A percentile compares a stretch with the other conserved stretches of the same genome.
Evolutionary conservation across 768 basidiomycete species (phyloP).

Genomic region (Hygrophoropsis aurantiaca): DNA sequence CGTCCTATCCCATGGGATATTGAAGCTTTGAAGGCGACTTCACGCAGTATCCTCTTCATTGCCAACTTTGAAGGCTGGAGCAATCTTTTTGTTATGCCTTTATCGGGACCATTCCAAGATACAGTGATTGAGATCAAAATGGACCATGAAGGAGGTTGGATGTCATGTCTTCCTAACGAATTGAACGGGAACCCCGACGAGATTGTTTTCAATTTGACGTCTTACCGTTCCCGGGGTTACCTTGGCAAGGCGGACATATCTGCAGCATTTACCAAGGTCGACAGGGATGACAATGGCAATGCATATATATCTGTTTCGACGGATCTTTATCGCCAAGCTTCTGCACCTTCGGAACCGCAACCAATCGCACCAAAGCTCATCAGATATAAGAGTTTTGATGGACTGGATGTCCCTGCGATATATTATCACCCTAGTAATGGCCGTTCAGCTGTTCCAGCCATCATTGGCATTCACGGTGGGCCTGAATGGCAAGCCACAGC

Average conservation of each 20-base stretch:
- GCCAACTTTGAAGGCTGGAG: constrained; percentile 42
- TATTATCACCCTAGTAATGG: constrained; percentile 39
- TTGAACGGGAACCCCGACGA: constrained; percentile 33
- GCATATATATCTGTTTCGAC: constrained; percentile 27
- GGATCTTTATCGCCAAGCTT: constrained; percentile 33
- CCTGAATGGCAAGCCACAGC: constrained; percentile 37
- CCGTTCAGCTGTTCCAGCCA: constrained; percentile 27
- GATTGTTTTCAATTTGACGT: constrained; percentile 30
- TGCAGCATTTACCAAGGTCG: constrained; percentile 19
- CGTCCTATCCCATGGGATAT: constrained; percentile 37
- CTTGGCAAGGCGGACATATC: constrained; percentile 27
- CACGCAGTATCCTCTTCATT: constrained; percentile 29
- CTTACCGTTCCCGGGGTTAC: constrained; percentile 27
- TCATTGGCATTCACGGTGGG: constrained; percentile 42
- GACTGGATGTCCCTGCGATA: constrained; percentile 38
- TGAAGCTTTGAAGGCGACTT: constrained; percentile 21
- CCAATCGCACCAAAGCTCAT: constrained; percentile 33
- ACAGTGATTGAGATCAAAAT: constrained; percentile 32
- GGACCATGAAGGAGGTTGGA: constrained; percentile 29
- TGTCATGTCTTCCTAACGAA: constrained; percentile 29
- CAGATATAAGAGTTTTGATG: constrained; percentile 42
- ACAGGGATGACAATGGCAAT: constrained; percentile 20
- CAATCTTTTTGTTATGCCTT: constrained; percentile 27
- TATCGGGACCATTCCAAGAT: constrained; percentile 26
- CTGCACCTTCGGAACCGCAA: constrained; percentile 23